Conservation (phyloP, 176 grass and related monocot genomes). For the Thinopyrum elongatum region DNA sequence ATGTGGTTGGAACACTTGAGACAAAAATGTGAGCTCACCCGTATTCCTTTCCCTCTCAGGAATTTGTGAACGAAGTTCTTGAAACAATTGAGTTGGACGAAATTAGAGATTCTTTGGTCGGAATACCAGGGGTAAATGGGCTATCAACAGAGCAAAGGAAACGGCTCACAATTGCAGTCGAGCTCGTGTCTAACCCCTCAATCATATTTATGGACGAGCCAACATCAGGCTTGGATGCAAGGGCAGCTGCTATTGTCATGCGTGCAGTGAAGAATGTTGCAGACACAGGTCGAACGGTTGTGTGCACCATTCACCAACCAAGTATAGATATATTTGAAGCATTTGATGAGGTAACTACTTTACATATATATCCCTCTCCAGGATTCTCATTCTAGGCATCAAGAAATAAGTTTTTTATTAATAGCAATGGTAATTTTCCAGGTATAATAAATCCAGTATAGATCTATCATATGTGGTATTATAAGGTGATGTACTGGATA, state of each 20-base stretch:
- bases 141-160: constrained; percentile 74
- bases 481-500: background rate
- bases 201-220: constrained; percentile 88
- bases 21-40: background rate
- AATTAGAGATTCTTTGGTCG: constrained; percentile 69
- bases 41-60: constrained; percentile 26
- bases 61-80: constrained; percentile 77
- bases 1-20: background rate
- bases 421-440: background rate
- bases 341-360: constrained; percentile 64
- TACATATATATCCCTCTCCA: background rate
- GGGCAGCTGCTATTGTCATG: constrained; percentile 74
- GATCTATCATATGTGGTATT: background rate
- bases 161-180: constrained; percentile 66
- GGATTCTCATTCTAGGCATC: background rate
- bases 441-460: background rate
- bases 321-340: constrained; percentile 81
- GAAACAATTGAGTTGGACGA: constrained; percentile 77
- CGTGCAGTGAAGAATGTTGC: constrained; percentile 67
- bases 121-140: constrained; percentile 53
- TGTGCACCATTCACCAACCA: constrained; percentile 84
- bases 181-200: constrained; percentile 78
- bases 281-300: constrained; percentile 70
- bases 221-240: constrained; percentile 70
- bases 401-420: background rate